Conservation (phyloP, 2,329 filamentous ascomycete genomes). For the Microsporum ferrugineum region DNA sequence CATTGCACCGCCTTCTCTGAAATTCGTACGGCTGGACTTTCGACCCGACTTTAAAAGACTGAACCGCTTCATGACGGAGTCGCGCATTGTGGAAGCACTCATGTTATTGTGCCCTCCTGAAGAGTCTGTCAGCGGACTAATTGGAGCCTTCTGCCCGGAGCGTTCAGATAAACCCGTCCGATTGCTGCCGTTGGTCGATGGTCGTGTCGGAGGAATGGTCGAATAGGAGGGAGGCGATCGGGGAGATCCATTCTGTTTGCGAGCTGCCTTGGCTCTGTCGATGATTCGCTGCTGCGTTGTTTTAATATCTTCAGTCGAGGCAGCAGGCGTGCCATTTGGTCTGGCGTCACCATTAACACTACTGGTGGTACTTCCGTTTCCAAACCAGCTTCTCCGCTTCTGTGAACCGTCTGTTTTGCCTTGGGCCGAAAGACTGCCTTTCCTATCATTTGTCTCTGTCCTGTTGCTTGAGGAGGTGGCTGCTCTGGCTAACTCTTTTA, state of each 20-base stretch:
- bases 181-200: slow-evolving; percentile 3
- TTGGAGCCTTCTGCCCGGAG: slow-evolving; percentile 4
- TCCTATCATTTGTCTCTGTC: slow-evolving; percentile 24
- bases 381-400: slow-evolving; percentile 33
- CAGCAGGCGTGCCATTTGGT: not conserved
- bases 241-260: not conserved
- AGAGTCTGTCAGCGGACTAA: slow-evolving; percentile 3
- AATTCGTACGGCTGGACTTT: slow-evolving; percentile 50
- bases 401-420: slow-evolving; percentile 21
- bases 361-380: slow-evolving; percentile 16
- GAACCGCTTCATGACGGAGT: slow-evolving; percentile 63
- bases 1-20: slow-evolving; percentile 18
- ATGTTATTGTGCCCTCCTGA: slow-evolving; percentile 3
- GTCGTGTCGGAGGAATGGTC: not conserved
- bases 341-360: not conserved
- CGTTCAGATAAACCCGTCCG: slow-evolving; percentile 3
- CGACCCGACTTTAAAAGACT: slow-evolving; percentile 66
- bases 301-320: slow-evolving; percentile 15
- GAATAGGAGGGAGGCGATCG: not conserved
- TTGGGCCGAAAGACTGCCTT: slow-evolving; percentile 27
- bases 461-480: slow-evolving; percentile 12
- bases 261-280: slow-evolving; percentile 12
- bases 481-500: slow-evolving; percentile 15
- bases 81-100: slow-evolving; percentile 32
- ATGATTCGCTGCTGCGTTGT: slow-evolving; percentile 16